These are phyloP conservation scores for Taphrina wiesneri DNA, from an alignment of 1,139 yeast species.

Conservation along the genomic window DNA sequence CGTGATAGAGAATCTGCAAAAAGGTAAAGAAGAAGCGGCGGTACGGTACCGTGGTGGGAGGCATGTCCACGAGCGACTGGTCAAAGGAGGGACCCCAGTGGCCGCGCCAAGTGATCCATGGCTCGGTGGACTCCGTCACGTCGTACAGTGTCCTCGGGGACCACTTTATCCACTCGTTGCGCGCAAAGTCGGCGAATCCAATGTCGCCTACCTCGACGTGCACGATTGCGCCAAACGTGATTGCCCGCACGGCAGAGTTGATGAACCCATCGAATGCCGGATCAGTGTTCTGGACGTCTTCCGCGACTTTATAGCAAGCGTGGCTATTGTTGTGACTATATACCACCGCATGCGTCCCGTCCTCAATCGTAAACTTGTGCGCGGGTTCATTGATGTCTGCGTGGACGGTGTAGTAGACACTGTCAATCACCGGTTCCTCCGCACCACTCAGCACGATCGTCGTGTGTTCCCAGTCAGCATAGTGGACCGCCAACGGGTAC, in stretches of 20 bases:
- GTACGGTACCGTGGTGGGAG: constrained; percentile 21
- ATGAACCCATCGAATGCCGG: constrained; percentile 32
- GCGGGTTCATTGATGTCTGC: constrained; percentile 35
- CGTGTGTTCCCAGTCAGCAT: constrained; percentile 34
- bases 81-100: constrained; percentile 33
- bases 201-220: constrained; percentile 34
- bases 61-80: constrained; percentile 28
- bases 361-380: constrained; percentile 9
- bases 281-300: constrained; percentile 29
- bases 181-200: constrained; percentile 22
- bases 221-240: constrained; percentile 32
- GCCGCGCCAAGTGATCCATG: constrained; percentile 22
- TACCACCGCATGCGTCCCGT: constrained; percentile 25
- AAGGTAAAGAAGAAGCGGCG: constrained; percentile 32
- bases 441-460: constrained; percentile 15
- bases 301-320: constrained; percentile 25
- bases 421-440: constrained; percentile 8
- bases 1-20: constrained; percentile 31
- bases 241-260: constrained; percentile 29
- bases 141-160: constrained; percentile 15
- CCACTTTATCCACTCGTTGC: constrained; percentile 23
- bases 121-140: constrained; percentile 1
- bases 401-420: constrained; percentile 32
- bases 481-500: constrained; percentile 33
- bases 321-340: constrained; percentile 30